Conservation (phyloP, 768 basidiomycete species). For the Lactifluus piperatus region DNA sequence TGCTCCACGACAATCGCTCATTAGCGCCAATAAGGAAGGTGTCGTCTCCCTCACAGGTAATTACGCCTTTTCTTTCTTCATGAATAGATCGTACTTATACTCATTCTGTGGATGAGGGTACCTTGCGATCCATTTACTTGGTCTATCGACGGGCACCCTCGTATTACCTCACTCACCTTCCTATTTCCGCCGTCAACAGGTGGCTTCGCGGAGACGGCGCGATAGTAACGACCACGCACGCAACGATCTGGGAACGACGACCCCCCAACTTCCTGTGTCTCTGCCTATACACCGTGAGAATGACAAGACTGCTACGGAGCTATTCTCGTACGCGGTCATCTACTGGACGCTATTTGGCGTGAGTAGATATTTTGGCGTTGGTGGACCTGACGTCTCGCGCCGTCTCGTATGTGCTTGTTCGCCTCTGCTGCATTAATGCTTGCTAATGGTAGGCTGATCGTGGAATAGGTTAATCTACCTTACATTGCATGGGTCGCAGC, state of each 20-base stretch:
- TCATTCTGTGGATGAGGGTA: slow-evolving; percentile 48
- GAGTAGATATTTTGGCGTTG: slow-evolving; percentile 26
- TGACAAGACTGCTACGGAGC: slow-evolving; percentile 68
- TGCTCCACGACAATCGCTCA: slow-evolving; percentile 49
- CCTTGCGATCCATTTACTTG: slow-evolving; percentile 81
- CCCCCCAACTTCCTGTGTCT: not conserved
- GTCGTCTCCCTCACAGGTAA: slow-evolving; percentile 68
- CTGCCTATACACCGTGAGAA: slow-evolving; percentile 40
- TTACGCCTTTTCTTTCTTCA: not conserved
- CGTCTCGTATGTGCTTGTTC: slow-evolving; percentile 42
- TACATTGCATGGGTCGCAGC: slow-evolving; percentile 88
- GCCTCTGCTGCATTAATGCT: not conserved
- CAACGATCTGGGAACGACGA: not conserved
- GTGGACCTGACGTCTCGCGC: slow-evolving; percentile 43
- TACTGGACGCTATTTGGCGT: slow-evolving; percentile 65
- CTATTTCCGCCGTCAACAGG: slow-evolving; percentile 52
- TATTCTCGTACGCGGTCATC: slow-evolving; percentile 64
- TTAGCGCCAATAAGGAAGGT: slow-evolving; percentile 90
- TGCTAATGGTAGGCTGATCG: not conserved
- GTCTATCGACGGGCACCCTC: slow-evolving; percentile 72
- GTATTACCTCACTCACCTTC: slow-evolving; percentile 72
- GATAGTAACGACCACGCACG: slow-evolving; percentile 22
- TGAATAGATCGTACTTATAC: not conserved
- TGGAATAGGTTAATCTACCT: slow-evolving; percentile 66
- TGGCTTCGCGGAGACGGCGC: not conserved